Conservation (phyloP, 495 filamentous ascomycete species). For the Aspergillus leporis region DNA sequence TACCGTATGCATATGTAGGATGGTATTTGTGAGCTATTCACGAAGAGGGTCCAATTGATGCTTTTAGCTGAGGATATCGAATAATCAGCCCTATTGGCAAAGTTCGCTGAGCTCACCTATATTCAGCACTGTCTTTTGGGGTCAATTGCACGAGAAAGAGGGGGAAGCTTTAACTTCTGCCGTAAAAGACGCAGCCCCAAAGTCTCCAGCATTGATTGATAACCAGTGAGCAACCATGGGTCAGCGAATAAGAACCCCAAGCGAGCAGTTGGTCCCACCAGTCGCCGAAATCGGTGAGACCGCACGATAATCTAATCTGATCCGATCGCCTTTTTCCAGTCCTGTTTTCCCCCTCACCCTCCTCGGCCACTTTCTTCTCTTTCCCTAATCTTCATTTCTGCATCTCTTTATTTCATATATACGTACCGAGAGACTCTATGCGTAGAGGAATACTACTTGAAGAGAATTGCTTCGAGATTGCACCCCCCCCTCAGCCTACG, state of each 20-base stretch:
- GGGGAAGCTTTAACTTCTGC: neutral
- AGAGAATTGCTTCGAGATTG: neutral
- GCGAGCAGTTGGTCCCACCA: neutral
- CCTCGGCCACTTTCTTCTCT: conserved; percentile 10
- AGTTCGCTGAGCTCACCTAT: neutral
- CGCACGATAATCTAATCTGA: conserved; percentile 47
- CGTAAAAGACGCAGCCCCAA: conserved; percentile 13
- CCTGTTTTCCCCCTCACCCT: conserved; percentile 13
- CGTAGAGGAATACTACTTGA: neutral
- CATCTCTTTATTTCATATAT: neutral
- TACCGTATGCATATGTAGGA: neutral
- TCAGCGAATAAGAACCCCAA: conserved; percentile 12
- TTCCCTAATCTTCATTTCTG: neutral
- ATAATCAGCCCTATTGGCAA: too few relatives aligned
- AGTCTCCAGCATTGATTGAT: conserved; percentile 12
- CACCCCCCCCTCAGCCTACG: neutral
- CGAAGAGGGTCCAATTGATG: too few relatives aligned
- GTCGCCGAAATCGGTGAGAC: conserved; percentile 29
- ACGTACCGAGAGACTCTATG: neutral
- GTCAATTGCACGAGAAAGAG: neutral
- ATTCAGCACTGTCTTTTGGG: neutral
- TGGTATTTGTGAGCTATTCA: neutral
- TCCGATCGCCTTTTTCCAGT: conserved; percentile 38
- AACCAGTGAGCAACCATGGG: conserved; percentile 10
- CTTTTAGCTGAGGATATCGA: too few relatives aligned